Evolutionary conservation across 2,329 filamentous ascomycete species (phyloP).

Genomic region (Diaporthe longicolla): DNA sequence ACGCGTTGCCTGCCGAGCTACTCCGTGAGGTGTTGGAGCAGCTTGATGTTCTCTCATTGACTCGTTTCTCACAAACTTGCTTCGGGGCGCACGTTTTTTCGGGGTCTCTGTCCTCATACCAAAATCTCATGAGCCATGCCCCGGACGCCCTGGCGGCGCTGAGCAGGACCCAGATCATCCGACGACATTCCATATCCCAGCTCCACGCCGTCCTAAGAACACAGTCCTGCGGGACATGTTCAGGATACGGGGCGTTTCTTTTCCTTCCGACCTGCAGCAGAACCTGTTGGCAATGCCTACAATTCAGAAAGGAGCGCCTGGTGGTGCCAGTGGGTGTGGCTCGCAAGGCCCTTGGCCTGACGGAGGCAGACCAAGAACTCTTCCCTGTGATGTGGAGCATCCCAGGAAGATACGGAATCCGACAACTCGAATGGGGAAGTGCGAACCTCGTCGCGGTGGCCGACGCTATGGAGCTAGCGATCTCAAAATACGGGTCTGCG

Average conservation of each 20-base stretch:
- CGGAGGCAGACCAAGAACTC: not conserved
- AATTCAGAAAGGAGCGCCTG: constrained; percentile 12
- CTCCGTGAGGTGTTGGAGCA: not conserved
- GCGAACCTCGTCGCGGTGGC: not conserved
- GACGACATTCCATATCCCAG: not conserved
- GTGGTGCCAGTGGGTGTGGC: not conserved
- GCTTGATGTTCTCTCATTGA: not conserved
- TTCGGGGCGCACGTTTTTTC: not conserved
- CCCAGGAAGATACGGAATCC: not conserved
- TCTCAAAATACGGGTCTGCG: not conserved
- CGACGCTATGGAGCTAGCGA: not conserved
- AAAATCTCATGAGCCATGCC: not conserved
- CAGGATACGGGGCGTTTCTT: not conserved
- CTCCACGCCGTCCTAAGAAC: not conserved
- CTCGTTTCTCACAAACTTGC: not conserved
- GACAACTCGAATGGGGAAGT: not conserved
- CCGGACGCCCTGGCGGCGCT: not conserved
- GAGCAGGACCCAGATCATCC: not conserved
- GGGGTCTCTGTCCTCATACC: not conserved
- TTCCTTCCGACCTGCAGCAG: constrained; percentile 14
- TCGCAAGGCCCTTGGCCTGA: constrained; percentile 1
- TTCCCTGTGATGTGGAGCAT: not conserved
- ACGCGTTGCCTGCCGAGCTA: constrained; percentile 6
- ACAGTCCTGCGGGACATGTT: not conserved
- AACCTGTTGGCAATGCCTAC: constrained; percentile 3